Evolutionary conservation across 768 basidiomycete species (phyloP).

Genomic region (Russula lepida): DNA sequence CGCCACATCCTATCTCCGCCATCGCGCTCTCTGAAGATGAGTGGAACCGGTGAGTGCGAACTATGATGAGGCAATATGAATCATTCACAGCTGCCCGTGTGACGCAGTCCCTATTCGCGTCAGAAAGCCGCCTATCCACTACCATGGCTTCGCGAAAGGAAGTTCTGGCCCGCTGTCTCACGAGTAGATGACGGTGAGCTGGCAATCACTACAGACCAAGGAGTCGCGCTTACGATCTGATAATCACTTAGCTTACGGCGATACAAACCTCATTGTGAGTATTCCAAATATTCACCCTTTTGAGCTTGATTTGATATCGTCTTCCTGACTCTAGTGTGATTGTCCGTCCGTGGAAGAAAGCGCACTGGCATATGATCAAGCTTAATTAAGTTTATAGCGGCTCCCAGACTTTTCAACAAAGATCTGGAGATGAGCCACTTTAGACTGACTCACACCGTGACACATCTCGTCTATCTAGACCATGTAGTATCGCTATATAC

Average conservation of each 20-base stretch:
- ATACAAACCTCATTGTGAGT: slow-evolving; percentile 82
- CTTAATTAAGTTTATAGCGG: slow-evolving; percentile 20
- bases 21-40: slow-evolving; percentile 63
- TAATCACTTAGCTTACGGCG: slow-evolving; percentile 68
- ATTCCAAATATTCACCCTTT: background rate
- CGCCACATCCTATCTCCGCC: slow-evolving; percentile 81
- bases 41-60: slow-evolving; percentile 67
- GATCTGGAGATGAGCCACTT: slow-evolving; percentile 33
- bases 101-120: slow-evolving; percentile 73
- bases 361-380: slow-evolving; percentile 34
- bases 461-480: background rate
- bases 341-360: slow-evolving; percentile 81
- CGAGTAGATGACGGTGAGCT: slow-evolving; percentile 86
- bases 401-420: slow-evolving; percentile 17
- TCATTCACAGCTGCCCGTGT: slow-evolving; percentile 6
- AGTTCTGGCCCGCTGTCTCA: slow-evolving; percentile 95
- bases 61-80: background rate
- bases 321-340: slow-evolving; percentile 50
- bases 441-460: slow-evolving; percentile 32
- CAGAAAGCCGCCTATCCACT: slow-evolving; percentile 87
- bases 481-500: background rate
- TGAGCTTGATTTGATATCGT: background rate
- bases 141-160: slow-evolving; percentile 73
- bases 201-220: background rate
- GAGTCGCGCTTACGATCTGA: slow-evolving; percentile 8